A percentile compares a stretch with the other conserved stretches of the same genome.
Evolutionary conservation across 1,139 yeast species (phyloP).

Genomic region (Yamadazyma taylorii): DNA sequence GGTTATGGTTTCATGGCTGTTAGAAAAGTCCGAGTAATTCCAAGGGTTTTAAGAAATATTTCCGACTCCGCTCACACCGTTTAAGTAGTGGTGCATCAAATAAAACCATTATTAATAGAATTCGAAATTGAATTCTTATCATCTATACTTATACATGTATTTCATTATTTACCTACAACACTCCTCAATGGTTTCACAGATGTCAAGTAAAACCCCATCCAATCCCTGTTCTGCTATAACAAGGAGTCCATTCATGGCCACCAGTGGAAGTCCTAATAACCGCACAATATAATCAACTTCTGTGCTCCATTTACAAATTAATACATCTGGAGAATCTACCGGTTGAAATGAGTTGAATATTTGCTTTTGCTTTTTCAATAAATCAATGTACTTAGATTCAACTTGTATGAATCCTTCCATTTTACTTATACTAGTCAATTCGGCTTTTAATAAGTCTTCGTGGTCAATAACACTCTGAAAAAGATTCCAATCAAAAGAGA

Average conservation of each 20-base stretch:
- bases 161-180: too few species aligned
- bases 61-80: too few species aligned
- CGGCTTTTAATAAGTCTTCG: conserved; percentile 7
- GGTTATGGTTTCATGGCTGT: too few species aligned
- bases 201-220: conserved; percentile 12
- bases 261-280: conserved; percentile 11
- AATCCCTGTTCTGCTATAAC: conserved; percentile 11
- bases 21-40: too few species aligned
- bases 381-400: conserved; percentile 3
- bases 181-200: too few species aligned
- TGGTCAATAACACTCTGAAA: conserved; percentile 6
- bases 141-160: too few species aligned
- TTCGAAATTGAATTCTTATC: too few species aligned
- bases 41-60: too few species aligned
- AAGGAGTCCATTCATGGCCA: background rate
- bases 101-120: too few species aligned
- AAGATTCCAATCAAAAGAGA: conserved; percentile 9
- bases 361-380: conserved; percentile 4
- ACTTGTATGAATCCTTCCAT: background rate
- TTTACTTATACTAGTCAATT: conserved; percentile 3
- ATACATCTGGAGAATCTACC: conserved; percentile 9
- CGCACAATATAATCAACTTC: conserved; percentile 3
- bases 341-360: conserved; percentile 12
- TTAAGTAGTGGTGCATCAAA: too few species aligned
- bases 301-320: conserved; percentile 2